Percentiles rank a stretch among this genome's conserved stretches.
Conservation (phyloP, 2,329 filamentous ascomycete genomes). For the Blastomyces percursus region DNA sequence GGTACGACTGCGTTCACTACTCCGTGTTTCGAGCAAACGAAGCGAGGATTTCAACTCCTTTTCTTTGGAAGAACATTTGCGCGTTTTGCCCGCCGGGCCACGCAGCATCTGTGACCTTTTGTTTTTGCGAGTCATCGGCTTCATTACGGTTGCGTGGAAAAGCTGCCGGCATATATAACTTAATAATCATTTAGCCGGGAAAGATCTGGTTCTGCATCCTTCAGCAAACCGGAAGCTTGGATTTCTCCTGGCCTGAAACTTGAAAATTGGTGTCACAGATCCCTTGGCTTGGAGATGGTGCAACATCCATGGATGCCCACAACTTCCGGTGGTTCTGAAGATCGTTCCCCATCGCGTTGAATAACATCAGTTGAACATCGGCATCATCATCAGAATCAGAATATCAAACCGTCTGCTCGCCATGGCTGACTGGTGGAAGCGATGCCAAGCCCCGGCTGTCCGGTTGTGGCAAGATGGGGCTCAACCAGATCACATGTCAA, state of each 20-base stretch:
- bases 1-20: no score
- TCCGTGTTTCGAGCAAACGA: background rate
- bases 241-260: background rate
- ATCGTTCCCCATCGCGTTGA: background rate
- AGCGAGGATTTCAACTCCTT: background rate
- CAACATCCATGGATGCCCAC: background rate
- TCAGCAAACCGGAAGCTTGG: background rate
- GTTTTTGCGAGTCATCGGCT: background rate
- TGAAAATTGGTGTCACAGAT: background rate
- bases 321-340: background rate
- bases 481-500: conserved; percentile 1
- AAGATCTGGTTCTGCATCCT: background rate
- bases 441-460: background rate
- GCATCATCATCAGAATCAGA: no score
- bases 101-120: background rate
- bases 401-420: background rate
- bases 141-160: background rate
- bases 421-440: background rate
- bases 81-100: background rate
- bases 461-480: background rate
- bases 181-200: background rate
- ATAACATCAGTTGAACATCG: background rate
- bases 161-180: background rate
- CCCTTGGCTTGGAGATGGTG: background rate
- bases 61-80: background rate